phyloP scores from a whole-genome alignment of 129 eudicot genomes.

The Glebionis coronaria region DNA sequence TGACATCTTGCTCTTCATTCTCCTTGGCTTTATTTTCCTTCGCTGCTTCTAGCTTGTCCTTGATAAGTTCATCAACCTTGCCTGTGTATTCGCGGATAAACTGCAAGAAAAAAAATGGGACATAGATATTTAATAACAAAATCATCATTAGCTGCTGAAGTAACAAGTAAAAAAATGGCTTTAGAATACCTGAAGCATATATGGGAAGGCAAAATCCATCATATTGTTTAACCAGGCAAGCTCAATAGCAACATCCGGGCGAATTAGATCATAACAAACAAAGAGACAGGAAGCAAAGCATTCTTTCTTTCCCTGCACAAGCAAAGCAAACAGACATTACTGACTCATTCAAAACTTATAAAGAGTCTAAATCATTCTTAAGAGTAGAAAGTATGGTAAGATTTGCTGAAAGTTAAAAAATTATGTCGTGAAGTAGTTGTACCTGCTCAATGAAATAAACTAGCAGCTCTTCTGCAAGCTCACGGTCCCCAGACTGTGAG shows the following conservation, averaged over 20 bases:
- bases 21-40: conserved; percentile 76
- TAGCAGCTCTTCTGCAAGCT: conserved; percentile 92
- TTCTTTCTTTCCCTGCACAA: conserved; percentile 94
- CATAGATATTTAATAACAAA: neutral
- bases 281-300: conserved; percentile 98
- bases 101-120: conserved; percentile 34
- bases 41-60: conserved; percentile 68
- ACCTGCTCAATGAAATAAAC: conserved; percentile 95
- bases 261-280: conserved; percentile 87
- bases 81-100: conserved; percentile 89
- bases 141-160: neutral
- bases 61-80: conserved; percentile 76
- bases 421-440: neutral
- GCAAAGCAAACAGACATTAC: conserved; percentile 11
- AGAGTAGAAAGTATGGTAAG: no score
- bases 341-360: conserved; percentile 6
- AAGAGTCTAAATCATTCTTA: neutral
- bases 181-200: conserved; percentile 74
- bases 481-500: conserved; percentile 97
- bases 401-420: no score
- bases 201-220: conserved; percentile 98
- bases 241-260: conserved; percentile 90
- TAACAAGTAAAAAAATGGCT: neutral
- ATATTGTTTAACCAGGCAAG: conserved; percentile 99
- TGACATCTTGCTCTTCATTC: conserved; percentile 73